These are phyloP conservation scores for Saccharomyces pastorianus DNA, from an alignment of 1,139 yeast species.

Conservation along the genomic window DNA sequence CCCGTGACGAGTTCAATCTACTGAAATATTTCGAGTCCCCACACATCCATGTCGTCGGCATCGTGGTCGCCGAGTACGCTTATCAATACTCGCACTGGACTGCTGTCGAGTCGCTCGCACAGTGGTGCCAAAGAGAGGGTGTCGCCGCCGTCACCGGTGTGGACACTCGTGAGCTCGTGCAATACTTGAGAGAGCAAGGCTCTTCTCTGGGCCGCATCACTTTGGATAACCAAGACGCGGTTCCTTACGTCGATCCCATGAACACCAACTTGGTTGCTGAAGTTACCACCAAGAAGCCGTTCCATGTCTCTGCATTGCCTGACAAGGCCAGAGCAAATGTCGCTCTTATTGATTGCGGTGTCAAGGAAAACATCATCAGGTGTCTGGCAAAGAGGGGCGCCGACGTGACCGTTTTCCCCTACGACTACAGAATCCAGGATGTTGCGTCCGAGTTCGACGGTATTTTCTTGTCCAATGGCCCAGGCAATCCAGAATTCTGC, in stretches of 20 bases:
- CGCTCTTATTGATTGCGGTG: conserved; percentile 96
- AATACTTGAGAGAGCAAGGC: conserved; percentile 90
- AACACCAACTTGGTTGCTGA: conserved; percentile 82
- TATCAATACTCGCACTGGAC: conserved; percentile 97
- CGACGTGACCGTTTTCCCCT: conserved; percentile 91
- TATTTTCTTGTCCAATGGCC: conserved; percentile 90
- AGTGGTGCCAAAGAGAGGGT: conserved; percentile 95
- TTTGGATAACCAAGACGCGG: conserved; percentile 60
- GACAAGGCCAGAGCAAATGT: conserved; percentile 44
- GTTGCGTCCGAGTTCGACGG: conserved; percentile 92
- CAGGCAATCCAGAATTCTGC: conserved; percentile 97
- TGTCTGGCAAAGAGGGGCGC: conserved; percentile 93
- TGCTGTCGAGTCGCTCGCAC: conserved; percentile 88
- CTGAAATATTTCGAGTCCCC: conserved; percentile 90
- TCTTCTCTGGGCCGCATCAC: conserved; percentile 86
- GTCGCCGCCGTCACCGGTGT: conserved; percentile 96
- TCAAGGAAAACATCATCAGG: conserved; percentile 91
- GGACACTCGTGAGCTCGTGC: conserved; percentile 89
- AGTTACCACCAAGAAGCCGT: conserved; percentile 92
- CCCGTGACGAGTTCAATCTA: conserved; percentile 73
- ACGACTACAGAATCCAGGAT: conserved; percentile 85
- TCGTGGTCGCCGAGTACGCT: conserved; percentile 93
- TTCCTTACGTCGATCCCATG: conserved; percentile 73
- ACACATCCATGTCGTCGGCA: conserved; percentile 88
- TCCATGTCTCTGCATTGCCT: conserved; percentile 58